phyloP scores from a whole-genome alignment of 345 rosid species.

The Eucalyptus marginata region DNA sequence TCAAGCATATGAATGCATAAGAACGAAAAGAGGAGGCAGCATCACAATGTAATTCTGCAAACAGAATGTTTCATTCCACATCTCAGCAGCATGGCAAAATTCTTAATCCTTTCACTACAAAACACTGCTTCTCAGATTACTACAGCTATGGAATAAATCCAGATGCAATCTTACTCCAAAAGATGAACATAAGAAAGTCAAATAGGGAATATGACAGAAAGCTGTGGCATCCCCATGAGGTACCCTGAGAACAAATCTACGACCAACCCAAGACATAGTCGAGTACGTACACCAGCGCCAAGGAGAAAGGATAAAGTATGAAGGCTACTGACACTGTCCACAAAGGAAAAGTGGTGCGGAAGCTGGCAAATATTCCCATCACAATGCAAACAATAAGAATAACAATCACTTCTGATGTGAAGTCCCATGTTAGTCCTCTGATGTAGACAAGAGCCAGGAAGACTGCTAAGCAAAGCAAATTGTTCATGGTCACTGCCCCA shows the following conservation, averaged over 20 bases:
- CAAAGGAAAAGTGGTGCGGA: conserved; percentile 77
- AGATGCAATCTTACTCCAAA: background rate
- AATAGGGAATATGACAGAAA: background rate
- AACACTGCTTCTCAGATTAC: background rate
- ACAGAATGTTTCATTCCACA: background rate
- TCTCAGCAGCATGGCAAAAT: background rate
- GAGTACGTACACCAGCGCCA: conserved; percentile 85
- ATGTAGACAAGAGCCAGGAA: conserved; percentile 71
- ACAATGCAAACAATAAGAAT: conserved; percentile 72
- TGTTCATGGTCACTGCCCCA: conserved; percentile 90
- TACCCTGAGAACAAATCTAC: conserved; percentile 14
- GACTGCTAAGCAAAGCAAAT: conserved; percentile 77
- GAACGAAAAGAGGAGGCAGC: background rate
- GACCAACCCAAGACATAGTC: conserved; percentile 86
- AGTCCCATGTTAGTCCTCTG: conserved; percentile 89
- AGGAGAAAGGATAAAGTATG: conserved; percentile 70
- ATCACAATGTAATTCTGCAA: background rate
- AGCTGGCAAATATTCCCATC: conserved; percentile 79
- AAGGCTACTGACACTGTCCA: conserved; percentile 80
- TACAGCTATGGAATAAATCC: background rate
- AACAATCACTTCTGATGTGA: conserved; percentile 83
- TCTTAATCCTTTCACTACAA: background rate
- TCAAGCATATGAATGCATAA: background rate
- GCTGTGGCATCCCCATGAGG: background rate
- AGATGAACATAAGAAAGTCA: background rate